Evolutionary conservation across 352 stramenopile genomes (phyloP), one percentile per base, ranked within the genome.

Genomic region (Pythium sp.): DNA sequence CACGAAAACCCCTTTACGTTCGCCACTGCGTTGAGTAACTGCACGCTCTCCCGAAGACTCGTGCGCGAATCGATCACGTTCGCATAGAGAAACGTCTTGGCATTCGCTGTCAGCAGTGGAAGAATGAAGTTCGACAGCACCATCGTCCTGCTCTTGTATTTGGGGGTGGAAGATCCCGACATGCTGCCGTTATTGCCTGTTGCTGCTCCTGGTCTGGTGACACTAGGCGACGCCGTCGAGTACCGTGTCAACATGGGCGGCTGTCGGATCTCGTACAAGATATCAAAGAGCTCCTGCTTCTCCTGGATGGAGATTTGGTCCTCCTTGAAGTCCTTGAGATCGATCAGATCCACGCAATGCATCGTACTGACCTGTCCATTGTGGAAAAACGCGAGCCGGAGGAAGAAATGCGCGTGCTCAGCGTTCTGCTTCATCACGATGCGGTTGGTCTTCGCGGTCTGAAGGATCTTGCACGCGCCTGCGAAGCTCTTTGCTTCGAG

Each of bases 11-110:
- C 80, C 64, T 78, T 79, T n/a, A 93, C 57, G 22, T 86, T 89
- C 5, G 79, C 79, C 18, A 89, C 77, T n/a, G 75, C 77, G 60
- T 91, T 85, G 14, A 92, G 66, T 64, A 93, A 75, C 38, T 82
- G 72, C 32, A 90, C 81, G 47, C 78, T 82, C 59, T 93, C 82
- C 20, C 79, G 72, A 11, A 91, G 70, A 72, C 75, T 91, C 11
- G 82, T 69, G 34, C 84, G 79, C 14, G 79, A 91, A 67, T 93
- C 82, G 61, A 90, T 89, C 8, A 91, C 79, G 49, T 90, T 89
- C 28, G 72, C 77, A 55, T 90, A 89, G 15, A 91, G 30, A 47
- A 90, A 93, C 5, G 78, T 86, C 68, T 81, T 81, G 0, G 81
- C 73, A 57, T 90, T 92, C 14, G 78, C 71, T 1, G 78, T 87